These are phyloP conservation scores for Amanita inopinata DNA, from an alignment of 768 basidiomycete species.

Conservation along the genomic window DNA sequence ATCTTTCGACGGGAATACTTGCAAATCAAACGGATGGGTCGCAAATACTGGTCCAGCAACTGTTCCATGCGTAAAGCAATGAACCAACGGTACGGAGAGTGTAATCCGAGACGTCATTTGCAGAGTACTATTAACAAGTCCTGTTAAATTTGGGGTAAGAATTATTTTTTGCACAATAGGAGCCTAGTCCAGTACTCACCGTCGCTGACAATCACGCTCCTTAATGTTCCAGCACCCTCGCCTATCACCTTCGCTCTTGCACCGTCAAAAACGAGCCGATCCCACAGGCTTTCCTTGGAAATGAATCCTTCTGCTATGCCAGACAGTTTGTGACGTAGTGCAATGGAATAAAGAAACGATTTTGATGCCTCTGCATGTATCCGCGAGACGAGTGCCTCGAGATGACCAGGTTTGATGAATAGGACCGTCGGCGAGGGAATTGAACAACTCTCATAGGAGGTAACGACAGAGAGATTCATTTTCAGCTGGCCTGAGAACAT, in stretches of 20 bases:
- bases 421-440: constrained; percentile 71
- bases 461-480: constrained; percentile 37
- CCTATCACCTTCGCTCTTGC: constrained; percentile 55
- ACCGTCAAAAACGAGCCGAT: constrained; percentile 62
- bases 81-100: constrained; percentile 69
- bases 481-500: background rate
- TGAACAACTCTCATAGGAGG: constrained; percentile 37
- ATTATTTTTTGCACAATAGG: background rate
- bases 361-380: constrained; percentile 48
- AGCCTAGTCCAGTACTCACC: constrained; percentile 32
- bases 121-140: background rate
- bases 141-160: background rate
- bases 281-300: constrained; percentile 77
- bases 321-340: constrained; percentile 70
- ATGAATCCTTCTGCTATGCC: constrained; percentile 64
- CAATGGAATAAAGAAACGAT: constrained; percentile 49
- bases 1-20: constrained; percentile 44
- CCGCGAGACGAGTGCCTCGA: constrained; percentile 40
- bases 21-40: constrained; percentile 78
- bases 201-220: constrained; percentile 64
- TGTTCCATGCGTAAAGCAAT: constrained; percentile 48
- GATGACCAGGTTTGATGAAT: constrained; percentile 61
- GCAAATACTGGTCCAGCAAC: constrained; percentile 74
- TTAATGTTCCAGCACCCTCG: constrained; percentile 47
- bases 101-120: constrained; percentile 43